These are phyloP conservation scores for Globisporangium solare DNA, from an alignment of 352 stramenopile genomes.

Conservation along the genomic window DNA sequence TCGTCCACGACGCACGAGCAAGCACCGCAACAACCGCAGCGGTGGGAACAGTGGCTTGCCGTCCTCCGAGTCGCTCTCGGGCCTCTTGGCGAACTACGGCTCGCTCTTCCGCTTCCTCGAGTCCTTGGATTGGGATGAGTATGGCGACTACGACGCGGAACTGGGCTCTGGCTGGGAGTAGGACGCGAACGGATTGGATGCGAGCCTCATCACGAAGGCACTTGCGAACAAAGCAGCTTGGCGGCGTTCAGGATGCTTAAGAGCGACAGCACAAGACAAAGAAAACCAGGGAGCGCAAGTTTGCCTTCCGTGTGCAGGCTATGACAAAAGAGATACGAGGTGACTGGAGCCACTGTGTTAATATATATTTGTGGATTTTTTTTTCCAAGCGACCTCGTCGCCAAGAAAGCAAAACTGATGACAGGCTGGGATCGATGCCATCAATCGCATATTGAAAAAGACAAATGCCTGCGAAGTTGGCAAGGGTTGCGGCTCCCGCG, in stretches of 20 bases:
- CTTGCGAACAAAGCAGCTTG: no score
- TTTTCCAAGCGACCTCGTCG: no score
- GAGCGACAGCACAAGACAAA: no score
- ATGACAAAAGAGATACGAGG: no score
- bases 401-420: no score
- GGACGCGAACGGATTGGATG: not conserved
- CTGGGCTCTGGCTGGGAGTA: conserved; percentile 4
- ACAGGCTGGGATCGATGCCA: no score
- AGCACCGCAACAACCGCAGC: conserved; percentile 14
- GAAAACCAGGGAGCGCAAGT: no score
- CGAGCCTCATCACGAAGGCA: not conserved
- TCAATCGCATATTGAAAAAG: not conserved
- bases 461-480: not conserved
- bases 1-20: conserved; percentile 19
- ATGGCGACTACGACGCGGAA: conserved; percentile 17
- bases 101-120: conserved; percentile 66
- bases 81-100: conserved; percentile 54
- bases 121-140: conserved; percentile 51
- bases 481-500: no score
- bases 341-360: no score
- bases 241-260: no score
- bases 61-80: conserved; percentile 25
- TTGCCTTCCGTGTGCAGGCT: no score
- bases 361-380: no score
- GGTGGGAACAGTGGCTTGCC: conserved; percentile 2